Evolutionary conservation across 148 eudicot genomes (phyloP), one percentile per base, ranked within the genome.

Genomic region (Linanthus parryae): DNA sequence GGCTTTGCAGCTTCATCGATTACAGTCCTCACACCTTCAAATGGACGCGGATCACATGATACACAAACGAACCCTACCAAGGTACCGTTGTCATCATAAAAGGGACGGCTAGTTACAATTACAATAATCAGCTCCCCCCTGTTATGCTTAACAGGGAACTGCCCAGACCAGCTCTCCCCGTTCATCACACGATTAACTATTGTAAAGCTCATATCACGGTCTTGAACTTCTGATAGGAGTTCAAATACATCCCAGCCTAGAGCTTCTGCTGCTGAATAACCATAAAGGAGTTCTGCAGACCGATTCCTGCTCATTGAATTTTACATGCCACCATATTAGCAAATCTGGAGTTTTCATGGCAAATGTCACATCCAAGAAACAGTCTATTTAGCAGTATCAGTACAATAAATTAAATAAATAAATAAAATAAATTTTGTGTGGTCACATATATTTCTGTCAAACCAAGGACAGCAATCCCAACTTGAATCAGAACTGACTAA

Each of bases 81-180:
- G 40, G 66, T 61, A 10, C 81, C 94, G 60, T 79, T 78, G 38
- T 92, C 99, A 53, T 92, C 87, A 50, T 77, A 84, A 54, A 84
- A 79, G 1, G 89, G 99, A 13, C 90, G 77, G 59, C 77, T 74
- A 16, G 90, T 87, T 19, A 73, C 77, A 31, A 84, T 21, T 10
- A 75, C 64, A 37, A 68, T 7, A 48, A 84, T 58, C 68, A 54
- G 81, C 3, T 61, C 66, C 33, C 96, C 96, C 56, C 28, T 58
- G 69, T 84, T 92, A 44, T 65, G 59, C 51, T 44, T 73, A 26
- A 84, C 84, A 23, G 99, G 90, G 53, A 92, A 75, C 66, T 75
- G 82, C 28, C 99, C 99, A 1, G 85, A 79, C 99, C 99, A 92
- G 50, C 67, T 72, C 65, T 87, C 81, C 44, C 99, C 96, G 67